Conservation (phyloP, 805 yeast genomes). For the Saturnispora hagleri region DNA sequence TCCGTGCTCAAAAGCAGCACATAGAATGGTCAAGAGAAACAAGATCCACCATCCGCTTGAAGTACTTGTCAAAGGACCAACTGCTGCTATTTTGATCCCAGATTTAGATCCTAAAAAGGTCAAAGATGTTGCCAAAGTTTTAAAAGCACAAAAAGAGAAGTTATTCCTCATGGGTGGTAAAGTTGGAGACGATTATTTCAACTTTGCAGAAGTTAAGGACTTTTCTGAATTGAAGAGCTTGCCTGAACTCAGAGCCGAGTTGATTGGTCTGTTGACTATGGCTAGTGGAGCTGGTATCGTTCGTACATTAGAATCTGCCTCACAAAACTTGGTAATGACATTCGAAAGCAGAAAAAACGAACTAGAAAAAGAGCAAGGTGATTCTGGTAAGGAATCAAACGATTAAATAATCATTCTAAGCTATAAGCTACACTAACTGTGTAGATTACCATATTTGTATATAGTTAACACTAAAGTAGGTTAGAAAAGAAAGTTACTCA, state of each 20-base stretch:
- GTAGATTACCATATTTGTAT: not conserved
- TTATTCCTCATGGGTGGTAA: conserved; percentile 80
- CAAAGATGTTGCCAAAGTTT: conserved; percentile 47
- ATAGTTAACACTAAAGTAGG: not conserved
- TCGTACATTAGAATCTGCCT: conserved; percentile 64
- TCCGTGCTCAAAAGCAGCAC: conserved; percentile 58
- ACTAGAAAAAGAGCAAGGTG: conserved; percentile 15
- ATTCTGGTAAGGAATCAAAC: not conserved
- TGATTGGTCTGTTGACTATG: conserved; percentile 74
- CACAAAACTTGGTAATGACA: conserved; percentile 63
- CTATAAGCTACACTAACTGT: not conserved
- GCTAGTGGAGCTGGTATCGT: conserved; percentile 88
- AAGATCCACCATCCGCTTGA: conserved; percentile 55
- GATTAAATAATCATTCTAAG: not conserved
- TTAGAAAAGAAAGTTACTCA: not conserved
- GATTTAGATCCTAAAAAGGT: conserved; percentile 65
- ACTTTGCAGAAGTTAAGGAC: conserved; percentile 41
- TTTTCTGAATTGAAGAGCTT: conserved; percentile 70
- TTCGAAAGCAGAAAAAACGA: conserved; percentile 47
- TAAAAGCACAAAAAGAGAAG: conserved; percentile 60
- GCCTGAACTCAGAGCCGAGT: conserved; percentile 66
- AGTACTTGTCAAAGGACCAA: conserved; percentile 72
- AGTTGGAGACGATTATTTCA: conserved; percentile 52
- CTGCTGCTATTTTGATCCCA: conserved; percentile 65
- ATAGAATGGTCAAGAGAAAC: conserved; percentile 29